Conservation (phyloP, 176 grass and related monocot species). For the Alloteropsis semialata region DNA sequence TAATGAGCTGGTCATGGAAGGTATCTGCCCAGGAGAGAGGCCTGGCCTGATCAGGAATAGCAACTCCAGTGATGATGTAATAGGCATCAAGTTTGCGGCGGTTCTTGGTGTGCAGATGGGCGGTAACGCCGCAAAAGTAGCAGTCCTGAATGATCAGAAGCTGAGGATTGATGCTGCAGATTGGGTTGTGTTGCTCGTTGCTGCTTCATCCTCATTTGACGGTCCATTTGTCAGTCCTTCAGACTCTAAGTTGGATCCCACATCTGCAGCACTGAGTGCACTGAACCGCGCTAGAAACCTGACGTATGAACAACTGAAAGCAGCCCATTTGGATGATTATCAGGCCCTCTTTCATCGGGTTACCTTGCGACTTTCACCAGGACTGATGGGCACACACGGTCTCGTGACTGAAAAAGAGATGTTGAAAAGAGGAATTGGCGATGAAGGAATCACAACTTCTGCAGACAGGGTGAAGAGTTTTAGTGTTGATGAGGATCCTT, state of each 20-base stretch:
- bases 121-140: constrained; percentile 11
- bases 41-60: neutral
- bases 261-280: constrained; percentile 31
- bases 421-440: constrained; percentile 6
- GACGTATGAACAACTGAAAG: constrained; percentile 50
- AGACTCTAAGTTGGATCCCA: constrained; percentile 60
- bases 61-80: constrained; percentile 1
- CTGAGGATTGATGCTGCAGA: constrained; percentile 67
- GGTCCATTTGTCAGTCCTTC: constrained; percentile 62
- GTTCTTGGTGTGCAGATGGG: constrained; percentile 49
- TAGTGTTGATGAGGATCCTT: constrained; percentile 65
- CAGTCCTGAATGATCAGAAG: constrained; percentile 39
- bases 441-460: constrained; percentile 35
- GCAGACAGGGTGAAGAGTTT: constrained; percentile 65
- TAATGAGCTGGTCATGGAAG: constrained; percentile 63
- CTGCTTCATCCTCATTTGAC: constrained; percentile 60
- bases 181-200: constrained; percentile 56
- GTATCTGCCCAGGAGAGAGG: constrained; percentile 48
- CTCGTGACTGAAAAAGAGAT: neutral
- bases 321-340: constrained; percentile 79
- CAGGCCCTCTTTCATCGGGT: constrained; percentile 71
- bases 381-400: neutral
- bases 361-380: constrained; percentile 49
- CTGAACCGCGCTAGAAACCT: constrained; percentile 44
- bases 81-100: constrained; percentile 67